Evolutionary conservation across 139 green algal genomes (phyloP), one percentile per base, ranked within the genome.

Genomic region (Spirogloea muscicola): DNA sequence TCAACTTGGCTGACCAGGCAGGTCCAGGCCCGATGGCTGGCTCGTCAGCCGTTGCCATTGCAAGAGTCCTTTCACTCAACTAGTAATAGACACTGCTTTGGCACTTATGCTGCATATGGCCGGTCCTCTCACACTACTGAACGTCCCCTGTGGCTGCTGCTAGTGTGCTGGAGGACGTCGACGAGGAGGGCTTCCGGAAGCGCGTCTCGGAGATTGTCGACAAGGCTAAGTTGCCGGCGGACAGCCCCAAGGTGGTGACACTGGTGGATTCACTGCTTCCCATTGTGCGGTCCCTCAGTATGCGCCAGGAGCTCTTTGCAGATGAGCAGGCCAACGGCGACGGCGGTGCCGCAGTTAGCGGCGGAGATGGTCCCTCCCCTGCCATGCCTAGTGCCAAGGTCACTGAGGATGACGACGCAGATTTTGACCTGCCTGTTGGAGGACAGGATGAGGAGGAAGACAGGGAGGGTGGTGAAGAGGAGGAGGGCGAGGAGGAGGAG

Each of bases 401-500:
- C n/a, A 66, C 29, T 7, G 55, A 25, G 31, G 60, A 77, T 3
- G 69, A 77, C 33, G 48, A 69, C 36, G 29, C 33, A 3, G 67
- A 57, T 33, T 48, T 33, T 5, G 65, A 51, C 36, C 13, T 33
- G 13, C 10, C 6, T 9, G 58, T 48, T 25, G 49, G 33, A 27
- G 67, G 18, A n/a, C 36, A 72, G 36, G 37, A 25, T 68, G 59
- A 38, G 4, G 69, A 76, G 34, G 18, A 76, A 3, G 69, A 76
- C 7, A 42, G 27, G 29, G 39, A 79, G 21, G 40, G 7, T 1
- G 70, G 62, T 0, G 70, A 18, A n/a, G 70, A 79, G 27, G 72
- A 69, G 34, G 72, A 80, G 1, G 65, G 37, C 25, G 34, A 63
- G 7, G 61, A 77, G 18, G 59, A 77, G 4, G 67, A 77, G 37